phyloP scores from a whole-genome alignment of 2,329 filamentous ascomycete genomes.

The Clonostachys sp. region DNA sequence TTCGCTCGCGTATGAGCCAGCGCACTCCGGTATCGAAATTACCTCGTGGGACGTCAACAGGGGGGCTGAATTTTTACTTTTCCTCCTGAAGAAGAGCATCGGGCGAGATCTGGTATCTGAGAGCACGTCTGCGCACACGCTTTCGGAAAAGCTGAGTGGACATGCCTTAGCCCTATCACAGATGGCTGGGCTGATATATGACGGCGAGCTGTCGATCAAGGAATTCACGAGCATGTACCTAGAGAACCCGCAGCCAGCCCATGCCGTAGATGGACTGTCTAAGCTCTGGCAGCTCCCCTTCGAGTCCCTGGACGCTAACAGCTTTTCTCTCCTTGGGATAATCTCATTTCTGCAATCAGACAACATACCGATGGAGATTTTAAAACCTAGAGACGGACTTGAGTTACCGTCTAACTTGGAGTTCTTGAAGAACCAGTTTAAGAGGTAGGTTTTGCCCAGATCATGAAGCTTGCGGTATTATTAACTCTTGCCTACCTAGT shows the following conservation, averaged over 20 bases:
- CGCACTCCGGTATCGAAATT: slow-evolving; percentile 2
- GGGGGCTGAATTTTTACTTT: slow-evolving; percentile 3
- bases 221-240: slow-evolving; percentile 4
- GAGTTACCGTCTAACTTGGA: not conserved
- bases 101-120: not conserved
- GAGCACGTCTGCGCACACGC: not conserved
- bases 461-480: too few species aligned
- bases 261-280: not conserved
- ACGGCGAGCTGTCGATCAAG: slow-evolving; percentile 1
- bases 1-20: slow-evolving; percentile 1
- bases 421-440: slow-evolving; percentile 1
- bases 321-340: slow-evolving; percentile 1
- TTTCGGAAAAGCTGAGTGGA: slow-evolving; percentile 4
- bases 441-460: not conserved
- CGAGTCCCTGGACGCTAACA: slow-evolving; percentile 1
- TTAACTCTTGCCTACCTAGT: too few species aligned
- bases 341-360: slow-evolving; percentile 3
- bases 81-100: slow-evolving; percentile 1
- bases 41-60: slow-evolving; percentile 3
- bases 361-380: slow-evolving; percentile 4
- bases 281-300: slow-evolving; percentile 6
- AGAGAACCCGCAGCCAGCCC: slow-evolving; percentile 1
- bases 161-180: slow-evolving; percentile 4
- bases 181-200: slow-evolving; percentile 6
- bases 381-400: not conserved